These are phyloP conservation scores for Aspergillus quadricinctus DNA, from an alignment of 2,329 filamentous ascomycete genomes.

Conservation along the genomic window DNA sequence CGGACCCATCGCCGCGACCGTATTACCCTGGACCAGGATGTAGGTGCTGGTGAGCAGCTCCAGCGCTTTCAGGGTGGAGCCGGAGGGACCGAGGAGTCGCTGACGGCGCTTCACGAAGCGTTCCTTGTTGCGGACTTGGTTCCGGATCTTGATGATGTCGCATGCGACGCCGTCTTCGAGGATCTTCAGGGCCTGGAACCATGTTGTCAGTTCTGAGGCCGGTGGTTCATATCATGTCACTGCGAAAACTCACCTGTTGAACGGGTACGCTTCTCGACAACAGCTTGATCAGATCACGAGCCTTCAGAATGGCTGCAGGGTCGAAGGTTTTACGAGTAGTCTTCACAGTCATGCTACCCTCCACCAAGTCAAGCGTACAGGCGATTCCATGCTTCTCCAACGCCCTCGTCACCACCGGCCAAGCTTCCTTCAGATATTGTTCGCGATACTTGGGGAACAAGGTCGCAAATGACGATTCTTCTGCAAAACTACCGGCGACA, in stretches of 20 bases:
- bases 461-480: constrained; percentile 81
- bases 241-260: constrained; percentile 53
- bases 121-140: constrained; percentile 86
- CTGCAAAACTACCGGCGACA: constrained; percentile 74
- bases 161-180: constrained; percentile 86
- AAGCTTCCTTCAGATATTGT: constrained; percentile 85
- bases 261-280: constrained; percentile 87
- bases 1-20: constrained; percentile 83
- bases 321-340: constrained; percentile 90
- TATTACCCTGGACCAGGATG: constrained; percentile 94
- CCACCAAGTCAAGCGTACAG: constrained; percentile 88
- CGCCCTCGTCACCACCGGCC: constrained; percentile 83
- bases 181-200: constrained; percentile 70
- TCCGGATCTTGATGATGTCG: constrained; percentile 94
- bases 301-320: constrained; percentile 87
- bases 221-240: not conserved
- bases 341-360: constrained; percentile 95
- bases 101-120: constrained; percentile 93
- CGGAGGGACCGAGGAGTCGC: constrained; percentile 84
- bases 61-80: constrained; percentile 87
- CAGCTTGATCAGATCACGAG: constrained; percentile 89
- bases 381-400: constrained; percentile 85
- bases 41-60: constrained; percentile 89
- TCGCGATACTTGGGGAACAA: constrained; percentile 97
- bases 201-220: not conserved